Conservation (phyloP, 2,329 filamentous ascomycete genomes). For the Ophiocordyceps unilateralis region DNA sequence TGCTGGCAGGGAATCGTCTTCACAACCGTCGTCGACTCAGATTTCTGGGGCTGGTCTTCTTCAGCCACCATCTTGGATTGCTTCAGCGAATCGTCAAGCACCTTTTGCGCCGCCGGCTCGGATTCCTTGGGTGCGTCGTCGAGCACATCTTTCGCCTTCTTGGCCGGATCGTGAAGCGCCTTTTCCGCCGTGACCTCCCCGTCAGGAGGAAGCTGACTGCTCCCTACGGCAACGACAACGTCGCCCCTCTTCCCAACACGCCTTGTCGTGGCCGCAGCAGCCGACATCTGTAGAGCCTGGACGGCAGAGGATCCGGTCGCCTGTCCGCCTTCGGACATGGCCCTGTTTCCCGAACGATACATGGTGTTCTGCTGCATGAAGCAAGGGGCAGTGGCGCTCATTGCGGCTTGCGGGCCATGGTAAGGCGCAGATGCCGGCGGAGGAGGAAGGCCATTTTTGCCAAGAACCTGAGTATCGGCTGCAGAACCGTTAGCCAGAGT, state of each 20-base stretch:
- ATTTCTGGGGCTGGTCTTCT: not conserved
- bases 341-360: not conserved
- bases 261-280: constrained; percentile 7
- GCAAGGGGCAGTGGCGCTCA: constrained; percentile 6
- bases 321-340: not conserved
- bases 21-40: not conserved
- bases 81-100: not conserved
- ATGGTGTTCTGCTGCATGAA: constrained; percentile 6
- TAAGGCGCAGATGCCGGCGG: constrained; percentile 7
- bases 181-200: not conserved
- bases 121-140: not conserved
- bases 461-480: constrained; percentile 13
- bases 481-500: not conserved
- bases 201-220: constrained; percentile 1
- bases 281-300: constrained; percentile 12
- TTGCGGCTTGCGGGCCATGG: constrained; percentile 6
- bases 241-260: not conserved
- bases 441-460: constrained; percentile 12
- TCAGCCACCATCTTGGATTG: not conserved
- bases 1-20: not conserved
- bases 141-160: not conserved
- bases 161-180: too few relatives aligned
- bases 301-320: constrained; percentile 1
- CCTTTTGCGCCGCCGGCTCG: not conserved
- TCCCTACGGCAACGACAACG: constrained; percentile 7